Evolutionary conservation across 805 yeast species (phyloP).

Genomic region (Debaryomyces castellii): DNA sequence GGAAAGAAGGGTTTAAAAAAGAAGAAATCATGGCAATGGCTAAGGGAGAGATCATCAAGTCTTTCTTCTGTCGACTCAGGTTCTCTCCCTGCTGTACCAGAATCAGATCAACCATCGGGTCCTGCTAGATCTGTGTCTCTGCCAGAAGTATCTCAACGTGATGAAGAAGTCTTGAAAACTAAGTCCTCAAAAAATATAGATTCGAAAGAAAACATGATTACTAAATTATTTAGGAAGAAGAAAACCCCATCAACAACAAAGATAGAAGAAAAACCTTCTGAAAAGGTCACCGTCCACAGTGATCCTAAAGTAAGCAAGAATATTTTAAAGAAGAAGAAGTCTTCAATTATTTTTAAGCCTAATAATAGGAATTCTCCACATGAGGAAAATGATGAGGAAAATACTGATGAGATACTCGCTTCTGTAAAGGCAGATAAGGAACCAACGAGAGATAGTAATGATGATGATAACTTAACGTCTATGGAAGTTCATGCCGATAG

Average conservation of each 20-base stretch:
- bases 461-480: slow-evolving; percentile 1
- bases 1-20: slow-evolving; percentile 21
- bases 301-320: not conserved
- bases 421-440: not conserved
- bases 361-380: not conserved
- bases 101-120: slow-evolving; percentile 8
- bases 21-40: slow-evolving; percentile 45
- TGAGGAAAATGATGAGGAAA: not conserved
- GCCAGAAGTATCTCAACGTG: slow-evolving; percentile 25
- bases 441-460: not conserved
- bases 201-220: slow-evolving; percentile 40
- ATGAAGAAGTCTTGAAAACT: slow-evolving; percentile 1
- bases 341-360: not conserved
- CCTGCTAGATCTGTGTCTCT: slow-evolving; percentile 37
- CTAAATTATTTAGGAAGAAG: slow-evolving; percentile 40
- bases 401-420: not conserved
- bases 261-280: not conserved
- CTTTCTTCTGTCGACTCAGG: slow-evolving; percentile 25
- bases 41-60: slow-evolving; percentile 31
- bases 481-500: not conserved
- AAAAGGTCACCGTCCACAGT: not conserved
- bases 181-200: slow-evolving; percentile 9
- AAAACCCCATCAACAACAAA: slow-evolving; percentile 7
- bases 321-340: not conserved
- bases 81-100: slow-evolving; percentile 22